Base-by-base conservation (phyloP, 495 filamentous ascomycete species). In the Talaromyces borbonicus region DNA sequence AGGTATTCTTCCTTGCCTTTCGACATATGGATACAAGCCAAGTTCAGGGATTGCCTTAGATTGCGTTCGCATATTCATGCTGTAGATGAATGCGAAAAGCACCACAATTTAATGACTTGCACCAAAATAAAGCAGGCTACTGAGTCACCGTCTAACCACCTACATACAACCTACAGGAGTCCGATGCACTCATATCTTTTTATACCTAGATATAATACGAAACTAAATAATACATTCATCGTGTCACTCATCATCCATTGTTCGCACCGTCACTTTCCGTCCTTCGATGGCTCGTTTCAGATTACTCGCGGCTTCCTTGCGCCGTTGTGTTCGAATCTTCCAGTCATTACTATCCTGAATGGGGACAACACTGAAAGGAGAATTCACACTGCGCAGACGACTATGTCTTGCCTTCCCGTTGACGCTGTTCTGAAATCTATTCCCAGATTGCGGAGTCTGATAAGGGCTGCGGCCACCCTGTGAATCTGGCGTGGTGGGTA, bases 311-410 rank as follows among this genome's bases (percentile, higher is more conserved):
- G 84, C 60, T 12, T 68, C 72, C 50, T 71, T 72, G 46, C 79
- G 68, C 51, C 69, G 74, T 49, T 69, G 61, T 25, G 63, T 57
- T 53, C 77, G 84, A 22, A 66, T 67, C 57, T 72, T 76, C 73
- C 81, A 72, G 56, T 69, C 58, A 53, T 73, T 48, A 62, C 57
- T 65, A 62, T 89, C 74, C 67, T 81, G 60, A 62, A 58, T 55
- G 68, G 64, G 53, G 60, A 65, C 44, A 49, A 68, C 44, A 51
- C 62, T 51, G 35, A 47, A 62, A 43, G 43, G 57, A 49, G 45
- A 55, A 49, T 65, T 67, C 20, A 51, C 60, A 41, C 49, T 67
- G 39, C 59, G 71, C 44, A 68, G 72, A 55, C 60, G 60, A 51
- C 54, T 75, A 27, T 52, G 67, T 60, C 52, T 69, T 20, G 52